A percentile compares a stretch with the other conserved stretches of the same genome.
phyloP scores from a whole-genome alignment of 176 grass and related monocot species.

The Aegilops tauschii region DNA sequence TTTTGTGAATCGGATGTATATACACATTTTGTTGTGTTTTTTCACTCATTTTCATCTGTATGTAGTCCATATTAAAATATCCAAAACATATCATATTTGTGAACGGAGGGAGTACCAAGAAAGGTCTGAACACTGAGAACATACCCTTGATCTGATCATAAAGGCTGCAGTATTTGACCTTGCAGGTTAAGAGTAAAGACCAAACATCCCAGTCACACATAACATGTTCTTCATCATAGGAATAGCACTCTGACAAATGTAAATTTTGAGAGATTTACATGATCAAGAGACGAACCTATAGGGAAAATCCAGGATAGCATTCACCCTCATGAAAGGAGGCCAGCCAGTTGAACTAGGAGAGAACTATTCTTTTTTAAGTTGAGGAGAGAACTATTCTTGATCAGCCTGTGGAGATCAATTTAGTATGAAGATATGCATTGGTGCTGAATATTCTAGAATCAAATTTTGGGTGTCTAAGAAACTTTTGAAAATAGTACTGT shows the following conservation, averaged over 20 bases:
- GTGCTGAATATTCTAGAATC: not conserved
- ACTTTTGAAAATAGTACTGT: too few relatives aligned
- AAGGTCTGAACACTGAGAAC: not conserved
- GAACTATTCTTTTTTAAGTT: too few relatives aligned
- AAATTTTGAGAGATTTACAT: not conserved
- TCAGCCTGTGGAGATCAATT: slow-evolving; percentile 36
- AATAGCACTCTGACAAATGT: not conserved
- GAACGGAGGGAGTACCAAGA: not conserved
- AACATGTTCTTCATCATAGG: not conserved
- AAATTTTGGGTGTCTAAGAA: too few relatives aligned
- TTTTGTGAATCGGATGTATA: too few relatives aligned
- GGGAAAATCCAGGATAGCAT: slow-evolving; percentile 66
- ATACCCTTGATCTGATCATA: slow-evolving; percentile 74
- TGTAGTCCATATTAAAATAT: too few relatives aligned
- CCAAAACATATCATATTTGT: too few relatives aligned
- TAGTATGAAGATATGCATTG: not conserved
- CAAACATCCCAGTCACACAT: slow-evolving; percentile 69
- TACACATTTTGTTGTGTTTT: too few relatives aligned
- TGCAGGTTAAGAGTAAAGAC: slow-evolving; percentile 93
- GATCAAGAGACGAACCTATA: slow-evolving; percentile 42
- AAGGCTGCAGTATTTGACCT: slow-evolving; percentile 91
- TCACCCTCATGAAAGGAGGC: slow-evolving; percentile 75
- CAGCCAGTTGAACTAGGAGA: slow-evolving; percentile 49
- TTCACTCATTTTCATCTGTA: too few relatives aligned
- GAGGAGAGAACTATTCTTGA: slow-evolving; percentile 54